Base-by-base conservation (phyloP, 2,329 filamentous ascomycete genomes). In the Hypomyces rosellus region DNA sequence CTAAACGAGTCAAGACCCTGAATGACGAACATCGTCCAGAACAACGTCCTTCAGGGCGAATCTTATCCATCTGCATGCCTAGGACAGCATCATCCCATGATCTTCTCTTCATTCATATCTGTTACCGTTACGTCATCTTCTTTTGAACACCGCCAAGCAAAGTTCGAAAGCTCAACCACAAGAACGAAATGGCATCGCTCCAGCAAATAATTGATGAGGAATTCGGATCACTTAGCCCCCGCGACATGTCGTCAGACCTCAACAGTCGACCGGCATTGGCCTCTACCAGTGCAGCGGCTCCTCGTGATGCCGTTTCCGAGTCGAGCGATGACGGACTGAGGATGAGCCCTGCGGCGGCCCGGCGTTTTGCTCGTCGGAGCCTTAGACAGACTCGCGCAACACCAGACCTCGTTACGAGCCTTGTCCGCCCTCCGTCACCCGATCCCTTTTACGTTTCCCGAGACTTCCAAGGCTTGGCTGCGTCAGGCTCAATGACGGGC, bases 361-460 rank as follows among this genome's bases (percentile, higher is more conserved):
- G 68, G 12, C 64, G 66, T 38, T 65, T 69, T 39, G 65, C 65
- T 36, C 64, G 66, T 22, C 65, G 65, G n/a, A 68, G 60, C 51
- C 60, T 69, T 43, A 62, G 64, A 42, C 63, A 62, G 34, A 60
- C 61, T 20, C 63, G 65, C 14, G 65, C 65, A n/a, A 70, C 68
- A 12, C 68, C 68, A 45, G 68, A 70, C 49, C 65, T 70, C 49
- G 65, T 69, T 54, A 70, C 65, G 36, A 69, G 67, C 56, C 65
- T 69, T 45, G 66, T 70, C 43, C 65, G 68, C 4, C 65, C 66
- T 2, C 63, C 65, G 1, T 69, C 68, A 3, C 66, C 68, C n/a
- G 68, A 69, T 51, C 55, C 63, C 30, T 59, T 66, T 42, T 68
- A 67, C 47, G 54, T 61, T 18, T 59, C 60, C 1, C 58, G 63